Percentiles rank a stretch among this genome's conserved stretches.
Conservation (phyloP, 805 yeast species). For the Scheffersomyces spartinae region DNA sequence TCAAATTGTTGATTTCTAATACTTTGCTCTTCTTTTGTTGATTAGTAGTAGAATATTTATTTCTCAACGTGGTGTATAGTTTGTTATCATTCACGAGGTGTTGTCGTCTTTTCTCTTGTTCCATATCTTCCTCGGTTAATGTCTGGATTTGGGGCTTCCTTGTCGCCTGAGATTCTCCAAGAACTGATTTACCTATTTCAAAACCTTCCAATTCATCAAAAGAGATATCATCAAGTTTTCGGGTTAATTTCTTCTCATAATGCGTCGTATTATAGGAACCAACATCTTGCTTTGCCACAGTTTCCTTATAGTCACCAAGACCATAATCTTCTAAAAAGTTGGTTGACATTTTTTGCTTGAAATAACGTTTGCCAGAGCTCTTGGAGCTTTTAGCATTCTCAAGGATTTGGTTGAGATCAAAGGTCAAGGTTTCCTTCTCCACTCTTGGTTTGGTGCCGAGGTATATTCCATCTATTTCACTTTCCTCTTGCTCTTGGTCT, state of each 20-base stretch:
- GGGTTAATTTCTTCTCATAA: constrained; percentile 7
- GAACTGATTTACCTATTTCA: constrained; percentile 17
- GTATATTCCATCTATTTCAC: constrained; percentile 23
- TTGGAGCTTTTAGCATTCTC: too few relatives aligned
- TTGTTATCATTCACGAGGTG: constrained; percentile 13
- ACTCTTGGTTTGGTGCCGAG: too few relatives aligned
- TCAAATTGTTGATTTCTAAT: constrained; percentile 24
- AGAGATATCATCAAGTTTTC: constrained; percentile 13
- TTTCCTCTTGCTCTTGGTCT: constrained; percentile 4
- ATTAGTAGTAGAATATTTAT: constrained; percentile 13
- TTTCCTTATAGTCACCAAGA: constrained; percentile 16
- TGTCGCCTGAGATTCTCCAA: constrained; percentile 3
- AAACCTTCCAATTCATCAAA: constrained; percentile 23
- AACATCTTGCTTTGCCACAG: constrained; percentile 9
- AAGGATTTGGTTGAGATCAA: too few relatives aligned
- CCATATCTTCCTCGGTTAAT: constrained; percentile 16
- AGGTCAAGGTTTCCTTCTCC: too few relatives aligned
- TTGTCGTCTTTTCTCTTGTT: constrained; percentile 3
- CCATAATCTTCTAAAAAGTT: constrained; percentile 30
- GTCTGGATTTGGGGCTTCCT: constrained; percentile 1
- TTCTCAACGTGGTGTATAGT: constrained; percentile 15
- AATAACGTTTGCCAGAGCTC: too few relatives aligned
- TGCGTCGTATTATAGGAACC: constrained; percentile 17
- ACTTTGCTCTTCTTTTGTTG: constrained; percentile 18
- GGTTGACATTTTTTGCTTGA: constrained; percentile 16